Percentiles rank a stretch among this genome's conserved stretches.
These are phyloP conservation scores for Helichrysum umbraculigerum DNA, from an alignment of 129 eudicot genomes.

Conservation along the genomic window DNA sequence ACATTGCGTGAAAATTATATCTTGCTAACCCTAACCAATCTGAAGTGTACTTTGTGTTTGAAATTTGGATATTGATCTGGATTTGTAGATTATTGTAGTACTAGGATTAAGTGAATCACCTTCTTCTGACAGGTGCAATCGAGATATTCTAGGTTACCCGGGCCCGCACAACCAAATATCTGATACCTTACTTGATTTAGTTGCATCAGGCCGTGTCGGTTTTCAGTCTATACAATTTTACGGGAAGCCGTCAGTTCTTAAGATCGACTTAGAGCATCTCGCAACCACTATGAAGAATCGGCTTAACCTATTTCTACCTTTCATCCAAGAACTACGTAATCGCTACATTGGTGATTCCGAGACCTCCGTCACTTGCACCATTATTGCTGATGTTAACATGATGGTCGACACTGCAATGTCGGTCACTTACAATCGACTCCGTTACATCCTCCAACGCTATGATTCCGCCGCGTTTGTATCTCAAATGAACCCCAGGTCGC, in stretches of 20 bases:
- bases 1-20: neutral
- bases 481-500: conserved; percentile 35
- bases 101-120: conserved; percentile 14
- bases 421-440: conserved; percentile 39
- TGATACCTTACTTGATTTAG: conserved; percentile 2
- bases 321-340: conserved; percentile 17
- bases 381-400: conserved; percentile 30
- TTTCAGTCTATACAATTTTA: neutral
- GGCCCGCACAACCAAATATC: neutral
- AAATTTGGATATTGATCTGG: neutral
- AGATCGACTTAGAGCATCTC: conserved; percentile 37
- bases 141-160: neutral
- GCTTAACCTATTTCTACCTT: conserved; percentile 28
- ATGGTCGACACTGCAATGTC: conserved; percentile 34
- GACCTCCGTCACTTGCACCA: conserved; percentile 15
- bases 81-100: neutral
- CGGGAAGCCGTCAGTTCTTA: neutral
- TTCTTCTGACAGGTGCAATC: conserved; percentile 33
- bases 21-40: neutral
- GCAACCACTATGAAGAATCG: conserved; percentile 34
- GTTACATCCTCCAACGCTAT: conserved; percentile 25
- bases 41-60: neutral
- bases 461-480: conserved; percentile 3
- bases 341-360: neutral
- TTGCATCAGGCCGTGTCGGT: neutral